Conservation (phyloP, 2,329 filamentous ascomycete genomes). For the Calonectria fujianensis region DNA sequence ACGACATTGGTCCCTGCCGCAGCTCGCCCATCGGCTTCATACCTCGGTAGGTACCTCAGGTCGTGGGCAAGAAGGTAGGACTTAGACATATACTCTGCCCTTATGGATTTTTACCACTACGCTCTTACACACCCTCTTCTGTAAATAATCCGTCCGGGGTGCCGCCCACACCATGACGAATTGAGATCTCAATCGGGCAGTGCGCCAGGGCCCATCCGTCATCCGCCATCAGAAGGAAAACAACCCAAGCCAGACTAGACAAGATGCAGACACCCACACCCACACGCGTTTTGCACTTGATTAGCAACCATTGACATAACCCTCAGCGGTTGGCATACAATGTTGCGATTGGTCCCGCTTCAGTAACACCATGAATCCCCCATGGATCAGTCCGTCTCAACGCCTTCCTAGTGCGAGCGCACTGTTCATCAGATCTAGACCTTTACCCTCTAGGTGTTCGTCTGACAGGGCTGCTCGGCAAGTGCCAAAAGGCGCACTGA, state of each 20-base stretch:
- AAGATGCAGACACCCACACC: slow-evolving; percentile 20
- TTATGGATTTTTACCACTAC: neutral
- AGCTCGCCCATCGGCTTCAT: neutral
- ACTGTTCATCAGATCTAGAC: slow-evolving; percentile 25
- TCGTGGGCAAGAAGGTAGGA: slow-evolving; percentile 1
- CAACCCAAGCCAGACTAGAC: slow-evolving; percentile 1
- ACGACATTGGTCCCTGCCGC: slow-evolving; percentile 10
- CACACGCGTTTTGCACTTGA: slow-evolving; percentile 45
- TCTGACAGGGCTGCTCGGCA: neutral
- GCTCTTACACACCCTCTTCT: slow-evolving; percentile 27
- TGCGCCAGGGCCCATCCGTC: slow-evolving; percentile 44
- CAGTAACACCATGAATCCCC: slow-evolving; percentile 38
- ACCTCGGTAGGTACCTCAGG: neutral
- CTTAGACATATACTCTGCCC: slow-evolving; percentile 14
- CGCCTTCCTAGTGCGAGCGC: slow-evolving; percentile 20
- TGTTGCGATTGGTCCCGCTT: slow-evolving; percentile 46
- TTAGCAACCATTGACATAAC: slow-evolving; percentile 52
- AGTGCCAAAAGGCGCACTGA: slow-evolving; percentile 3
- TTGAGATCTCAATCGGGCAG: slow-evolving; percentile 54
- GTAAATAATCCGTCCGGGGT: slow-evolving; percentile 21
- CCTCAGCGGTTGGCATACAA: slow-evolving; percentile 11
- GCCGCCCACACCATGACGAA: slow-evolving; percentile 45
- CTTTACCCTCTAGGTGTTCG: slow-evolving; percentile 10
- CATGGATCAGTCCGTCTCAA: slow-evolving; percentile 14
- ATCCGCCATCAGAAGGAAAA: slow-evolving; percentile 25